Conservation (phyloP, 495 filamentous ascomycete species). For the Aspergillus haitiensis region DNA sequence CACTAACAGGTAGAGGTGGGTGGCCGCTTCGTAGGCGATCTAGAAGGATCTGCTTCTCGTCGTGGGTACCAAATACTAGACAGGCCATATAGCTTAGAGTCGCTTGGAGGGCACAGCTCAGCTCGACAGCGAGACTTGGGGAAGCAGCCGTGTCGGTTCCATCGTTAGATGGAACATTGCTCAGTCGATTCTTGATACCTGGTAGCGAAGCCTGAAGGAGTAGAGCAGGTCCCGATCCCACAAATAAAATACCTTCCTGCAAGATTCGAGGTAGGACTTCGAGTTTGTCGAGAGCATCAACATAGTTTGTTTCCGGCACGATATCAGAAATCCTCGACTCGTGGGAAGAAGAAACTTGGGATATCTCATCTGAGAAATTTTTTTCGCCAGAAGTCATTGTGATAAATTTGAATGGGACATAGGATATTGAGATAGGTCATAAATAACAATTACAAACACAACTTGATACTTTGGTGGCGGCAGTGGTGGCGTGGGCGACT, state of each 20-base stretch:
- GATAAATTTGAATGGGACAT: background rate
- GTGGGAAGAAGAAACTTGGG: background rate
- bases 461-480: too few species aligned
- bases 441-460: too few species aligned
- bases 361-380: slow-evolving; percentile 1
- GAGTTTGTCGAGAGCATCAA: slow-evolving; percentile 37
- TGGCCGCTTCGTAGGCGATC: slow-evolving; percentile 27
- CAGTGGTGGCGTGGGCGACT: too few species aligned
- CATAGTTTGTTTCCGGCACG: slow-evolving; percentile 15
- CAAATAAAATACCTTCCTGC: slow-evolving; percentile 43
- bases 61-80: slow-evolving; percentile 39
- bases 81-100: slow-evolving; percentile 42
- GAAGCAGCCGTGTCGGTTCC: slow-evolving; percentile 17
- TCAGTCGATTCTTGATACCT: slow-evolving; percentile 27
- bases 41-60: slow-evolving; percentile 37
- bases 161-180: slow-evolving; percentile 16
- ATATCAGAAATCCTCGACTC: background rate
- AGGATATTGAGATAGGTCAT: too few species aligned
- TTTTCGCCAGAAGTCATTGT: slow-evolving; percentile 13
- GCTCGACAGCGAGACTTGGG: slow-evolving; percentile 33
- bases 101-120: slow-evolving; percentile 37
- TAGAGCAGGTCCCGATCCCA: slow-evolving; percentile 39
- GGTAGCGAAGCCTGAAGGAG: slow-evolving; percentile 44
- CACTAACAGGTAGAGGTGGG: slow-evolving; percentile 29
- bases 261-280: slow-evolving; percentile 43